Conservation (phyloP, 192 early-diverging fungal species). For the Blastocladiella britannica region DNA sequence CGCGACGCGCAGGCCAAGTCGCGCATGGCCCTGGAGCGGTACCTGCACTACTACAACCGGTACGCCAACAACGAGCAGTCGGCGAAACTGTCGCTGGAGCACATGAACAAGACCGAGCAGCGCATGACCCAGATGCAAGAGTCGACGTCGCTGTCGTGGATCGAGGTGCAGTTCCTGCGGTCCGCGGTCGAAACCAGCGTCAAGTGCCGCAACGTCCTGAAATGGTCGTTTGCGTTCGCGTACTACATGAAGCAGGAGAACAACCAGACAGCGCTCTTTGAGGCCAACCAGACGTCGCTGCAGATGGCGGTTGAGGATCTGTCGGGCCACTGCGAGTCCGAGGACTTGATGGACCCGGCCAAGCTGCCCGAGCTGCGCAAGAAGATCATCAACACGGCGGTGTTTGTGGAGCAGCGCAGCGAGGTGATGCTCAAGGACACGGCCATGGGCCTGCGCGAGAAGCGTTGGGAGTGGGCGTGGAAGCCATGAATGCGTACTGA, state of each 20-base stretch:
- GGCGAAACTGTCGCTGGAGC: slow-evolving; percentile 57
- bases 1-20: slow-evolving; percentile 74
- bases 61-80: slow-evolving; percentile 96
- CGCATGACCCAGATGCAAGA: slow-evolving; percentile 96
- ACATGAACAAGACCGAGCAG: slow-evolving; percentile 65
- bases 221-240: slow-evolving; percentile 95
- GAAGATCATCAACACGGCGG: slow-evolving; percentile 77
- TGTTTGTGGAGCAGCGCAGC: slow-evolving; percentile 69
- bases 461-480: slow-evolving; percentile 54
- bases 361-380: slow-evolving; percentile 62
- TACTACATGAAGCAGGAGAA: slow-evolving; percentile 71
- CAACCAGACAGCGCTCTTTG: slow-evolving; percentile 81
- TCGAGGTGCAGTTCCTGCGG: slow-evolving; percentile 92
- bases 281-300: slow-evolving; percentile 95
- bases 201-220: slow-evolving; percentile 73
- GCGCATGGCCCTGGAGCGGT: slow-evolving; percentile 66
- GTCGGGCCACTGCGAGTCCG: slow-evolving; percentile 74
- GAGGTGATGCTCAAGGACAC: slow-evolving; percentile 83
- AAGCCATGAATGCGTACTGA: slow-evolving; percentile 13
- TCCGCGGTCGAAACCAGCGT: slow-evolving; percentile 78
- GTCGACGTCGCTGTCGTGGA: slow-evolving; percentile 76
- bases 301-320: slow-evolving; percentile 93
- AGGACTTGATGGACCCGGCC: slow-evolving; percentile 46
- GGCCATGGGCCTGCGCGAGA: slow-evolving; percentile 60
- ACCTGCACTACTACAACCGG: slow-evolving; percentile 93